Conservation (phyloP, 1,284 basidiomycete genomes). For the Meripilus lineatus region DNA sequence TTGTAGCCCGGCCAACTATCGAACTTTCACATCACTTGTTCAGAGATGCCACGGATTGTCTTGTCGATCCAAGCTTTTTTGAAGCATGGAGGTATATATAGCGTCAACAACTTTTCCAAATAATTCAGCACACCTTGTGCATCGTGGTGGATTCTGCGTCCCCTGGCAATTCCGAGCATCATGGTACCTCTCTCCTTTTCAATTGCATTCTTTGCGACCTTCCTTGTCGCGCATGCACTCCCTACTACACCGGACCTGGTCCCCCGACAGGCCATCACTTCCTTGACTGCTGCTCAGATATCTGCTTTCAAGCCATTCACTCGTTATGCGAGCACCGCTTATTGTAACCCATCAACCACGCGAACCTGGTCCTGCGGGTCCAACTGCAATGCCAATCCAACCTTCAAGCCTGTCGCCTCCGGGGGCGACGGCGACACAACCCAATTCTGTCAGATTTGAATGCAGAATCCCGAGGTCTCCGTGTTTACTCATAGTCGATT, state of each 20-base stretch:
- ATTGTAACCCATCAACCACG: conserved; percentile 43
- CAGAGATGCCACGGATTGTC: no score
- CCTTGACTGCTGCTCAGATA: conserved; percentile 39
- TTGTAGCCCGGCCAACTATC: no score
- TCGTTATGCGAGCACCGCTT: conserved; percentile 50
- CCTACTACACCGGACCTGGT: conserved; percentile 6
- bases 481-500: neutral
- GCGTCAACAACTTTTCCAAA: no score
- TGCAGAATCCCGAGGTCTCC: neutral
- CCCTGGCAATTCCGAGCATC: no score
- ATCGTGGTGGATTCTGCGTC: no score
- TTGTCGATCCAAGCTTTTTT: no score
- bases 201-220: neutral
- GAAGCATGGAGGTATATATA: no score
- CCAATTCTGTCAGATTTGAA: conserved; percentile 40
- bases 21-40: no score
- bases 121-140: no score
- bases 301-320: conserved; percentile 47
- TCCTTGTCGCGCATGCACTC: neutral
- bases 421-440: conserved; percentile 52
- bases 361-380: conserved; percentile 54
- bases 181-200: neutral
- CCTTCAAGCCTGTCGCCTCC: conserved; percentile 50
- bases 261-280: conserved; percentile 29
- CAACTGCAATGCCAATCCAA: conserved; percentile 45